Conservation (phyloP, 495 filamentous ascomycete species). For the Copromyces sp. region DNA sequence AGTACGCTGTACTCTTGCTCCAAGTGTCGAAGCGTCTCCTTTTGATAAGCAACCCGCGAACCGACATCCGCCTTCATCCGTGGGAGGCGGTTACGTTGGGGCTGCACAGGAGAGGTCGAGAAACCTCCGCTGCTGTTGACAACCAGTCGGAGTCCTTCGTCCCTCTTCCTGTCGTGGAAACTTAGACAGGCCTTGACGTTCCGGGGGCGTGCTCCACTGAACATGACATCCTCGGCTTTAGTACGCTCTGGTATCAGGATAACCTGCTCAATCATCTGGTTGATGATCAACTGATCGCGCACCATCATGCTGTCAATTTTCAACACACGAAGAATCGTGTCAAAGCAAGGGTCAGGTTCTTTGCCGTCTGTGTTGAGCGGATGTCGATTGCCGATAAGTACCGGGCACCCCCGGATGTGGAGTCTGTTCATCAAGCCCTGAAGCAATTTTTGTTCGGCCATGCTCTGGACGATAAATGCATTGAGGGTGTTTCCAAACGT, state of each 20-base stretch:
- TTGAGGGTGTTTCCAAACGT: slow-evolving; percentile 53
- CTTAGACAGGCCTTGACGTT: slow-evolving; percentile 67
- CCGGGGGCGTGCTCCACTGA: slow-evolving; percentile 44
- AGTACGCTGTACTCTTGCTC: slow-evolving; percentile 30
- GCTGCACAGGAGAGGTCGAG: slow-evolving; percentile 21
- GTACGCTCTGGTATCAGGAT: slow-evolving; percentile 59
- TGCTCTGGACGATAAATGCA: slow-evolving; percentile 71
- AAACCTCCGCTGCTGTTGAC: slow-evolving; percentile 37
- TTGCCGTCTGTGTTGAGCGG: slow-evolving; percentile 51
- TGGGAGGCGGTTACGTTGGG: slow-evolving; percentile 28
- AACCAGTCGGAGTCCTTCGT: slow-evolving; percentile 54
- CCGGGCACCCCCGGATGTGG: slow-evolving; percentile 42
- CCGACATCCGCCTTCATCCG: slow-evolving; percentile 76
- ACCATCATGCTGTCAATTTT: slow-evolving; percentile 74
- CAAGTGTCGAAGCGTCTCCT: slow-evolving; percentile 32
- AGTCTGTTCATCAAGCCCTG: slow-evolving; percentile 49
- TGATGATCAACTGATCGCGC: slow-evolving; percentile 73
- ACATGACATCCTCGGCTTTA: slow-evolving; percentile 61
- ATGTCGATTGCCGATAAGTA: slow-evolving; percentile 54
- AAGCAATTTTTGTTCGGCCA: slow-evolving; percentile 56
- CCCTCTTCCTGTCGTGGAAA: slow-evolving; percentile 45
- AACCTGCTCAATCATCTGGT: slow-evolving; percentile 71
- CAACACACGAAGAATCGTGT: slow-evolving; percentile 70
- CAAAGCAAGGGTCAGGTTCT: slow-evolving; percentile 61
- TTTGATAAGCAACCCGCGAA: slow-evolving; percentile 49